Conservation (phyloP, 257 asterid species). For the Penstemon eatonii region DNA sequence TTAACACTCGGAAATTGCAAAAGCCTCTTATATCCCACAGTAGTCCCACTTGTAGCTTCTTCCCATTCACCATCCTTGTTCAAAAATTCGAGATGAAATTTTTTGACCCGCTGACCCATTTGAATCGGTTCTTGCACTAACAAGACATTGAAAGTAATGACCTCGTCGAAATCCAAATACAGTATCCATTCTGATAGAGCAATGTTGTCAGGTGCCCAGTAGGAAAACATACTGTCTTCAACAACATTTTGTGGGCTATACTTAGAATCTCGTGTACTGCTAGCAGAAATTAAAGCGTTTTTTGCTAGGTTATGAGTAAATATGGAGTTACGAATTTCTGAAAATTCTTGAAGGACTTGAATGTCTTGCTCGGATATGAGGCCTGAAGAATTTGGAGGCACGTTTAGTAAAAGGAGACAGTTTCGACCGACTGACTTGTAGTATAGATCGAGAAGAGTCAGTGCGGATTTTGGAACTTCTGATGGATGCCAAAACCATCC, state of each 20-base stretch:
- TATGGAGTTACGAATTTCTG: slow-evolving; percentile 54
- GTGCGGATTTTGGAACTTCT: slow-evolving; percentile 75
- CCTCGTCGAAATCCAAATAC: slow-evolving; percentile 46
- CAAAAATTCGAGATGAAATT: slow-evolving; percentile 63
- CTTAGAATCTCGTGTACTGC: slow-evolving; percentile 60
- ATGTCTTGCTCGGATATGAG: slow-evolving; percentile 82
- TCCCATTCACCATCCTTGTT: slow-evolving; percentile 56
- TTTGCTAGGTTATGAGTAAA: slow-evolving; percentile 67
- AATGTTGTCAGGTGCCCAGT: slow-evolving; percentile 72
- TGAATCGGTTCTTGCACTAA: slow-evolving; percentile 92
- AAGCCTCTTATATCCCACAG: slow-evolving; percentile 88
- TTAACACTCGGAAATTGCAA: slow-evolving; percentile 49
- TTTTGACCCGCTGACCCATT: slow-evolving; percentile 82
- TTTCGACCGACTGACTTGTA: slow-evolving; percentile 89
- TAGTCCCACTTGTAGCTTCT: slow-evolving; percentile 57
- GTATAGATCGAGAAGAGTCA: slow-evolving; percentile 80
- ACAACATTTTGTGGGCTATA: slow-evolving; percentile 55
- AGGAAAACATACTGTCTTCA: slow-evolving; percentile 60
- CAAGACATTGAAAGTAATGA: slow-evolving; percentile 58
- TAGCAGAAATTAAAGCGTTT: slow-evolving; percentile 57
- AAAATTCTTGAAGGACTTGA: slow-evolving; percentile 72
- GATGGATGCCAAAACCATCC: slow-evolving; percentile 99
- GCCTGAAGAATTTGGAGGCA: slow-evolving; percentile 95
- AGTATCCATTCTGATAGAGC: slow-evolving; percentile 45
- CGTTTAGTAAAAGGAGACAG: slow-evolving; percentile 77